Evolutionary conservation across 2,329 filamentous ascomycete species (phyloP).

Genomic region (Zelopaecilomyces penicillatus): DNA sequence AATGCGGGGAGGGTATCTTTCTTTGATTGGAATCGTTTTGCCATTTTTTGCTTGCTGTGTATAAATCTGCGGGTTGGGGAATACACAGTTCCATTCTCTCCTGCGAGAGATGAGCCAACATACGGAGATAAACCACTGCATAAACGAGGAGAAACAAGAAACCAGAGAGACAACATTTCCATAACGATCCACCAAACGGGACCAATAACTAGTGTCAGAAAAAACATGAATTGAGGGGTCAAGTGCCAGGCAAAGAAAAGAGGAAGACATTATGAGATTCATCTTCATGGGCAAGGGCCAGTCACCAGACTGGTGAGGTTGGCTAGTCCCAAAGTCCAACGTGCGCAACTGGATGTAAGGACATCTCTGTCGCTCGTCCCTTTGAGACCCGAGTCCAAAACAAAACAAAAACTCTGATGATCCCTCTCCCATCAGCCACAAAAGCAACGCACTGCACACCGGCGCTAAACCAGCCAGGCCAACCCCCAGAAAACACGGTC

Average conservation of each 20-base stretch:
- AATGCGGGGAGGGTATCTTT: too few species aligned
- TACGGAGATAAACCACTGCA: slow-evolving; percentile 7
- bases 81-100: slow-evolving; percentile 6
- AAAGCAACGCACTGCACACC: slow-evolving; percentile 27
- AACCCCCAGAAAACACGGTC: slow-evolving; percentile 22
- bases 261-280: not conserved
- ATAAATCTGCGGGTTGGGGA: slow-evolving; percentile 2
- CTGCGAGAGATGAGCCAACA: slow-evolving; percentile 5
- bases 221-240: slow-evolving; percentile 1
- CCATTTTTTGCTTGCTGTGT: slow-evolving; percentile 6
- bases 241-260: not conserved
- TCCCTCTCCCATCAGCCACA: slow-evolving; percentile 26
- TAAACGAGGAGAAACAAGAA: slow-evolving; percentile 11
- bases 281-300: slow-evolving; percentile 5
- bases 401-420: slow-evolving; percentile 26
- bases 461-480: slow-evolving; percentile 26
- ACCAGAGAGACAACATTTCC: slow-evolving; percentile 20
- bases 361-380: slow-evolving; percentile 6
- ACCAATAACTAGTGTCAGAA: slow-evolving; percentile 10
- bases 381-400: slow-evolving; percentile 8
- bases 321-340: slow-evolving; percentile 4
- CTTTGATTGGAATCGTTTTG: slow-evolving; percentile 8
- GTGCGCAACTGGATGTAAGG: slow-evolving; percentile 2
- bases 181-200: slow-evolving; percentile 18
- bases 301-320: not conserved